These are phyloP conservation scores for Phytophthora pistaciae DNA, from an alignment of 352 stramenopile species.

Conservation along the genomic window DNA sequence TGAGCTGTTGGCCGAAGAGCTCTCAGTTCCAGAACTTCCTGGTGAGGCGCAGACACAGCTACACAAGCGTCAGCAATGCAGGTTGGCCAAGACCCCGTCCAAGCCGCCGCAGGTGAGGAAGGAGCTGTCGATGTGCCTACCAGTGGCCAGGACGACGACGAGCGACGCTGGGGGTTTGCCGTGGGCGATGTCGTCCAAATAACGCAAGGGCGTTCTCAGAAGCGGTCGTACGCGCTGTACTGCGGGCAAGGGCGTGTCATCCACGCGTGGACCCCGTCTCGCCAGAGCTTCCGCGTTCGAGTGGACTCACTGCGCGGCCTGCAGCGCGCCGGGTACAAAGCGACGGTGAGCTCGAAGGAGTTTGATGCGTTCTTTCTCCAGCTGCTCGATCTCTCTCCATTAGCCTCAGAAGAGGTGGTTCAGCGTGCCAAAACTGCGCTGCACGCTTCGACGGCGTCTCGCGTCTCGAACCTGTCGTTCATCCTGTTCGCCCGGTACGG, in stretches of 20 bases:
- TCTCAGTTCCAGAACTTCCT: constrained; percentile 15
- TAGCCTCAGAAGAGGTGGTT: constrained; percentile 23
- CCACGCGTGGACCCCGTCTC: constrained; percentile 47
- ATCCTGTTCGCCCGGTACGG: constrained; percentile 52
- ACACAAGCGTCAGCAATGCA: constrained; percentile 10
- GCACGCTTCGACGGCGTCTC: constrained; percentile 20
- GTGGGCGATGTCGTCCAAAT: constrained; percentile 48
- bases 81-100: neutral
- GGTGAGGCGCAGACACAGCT: neutral
- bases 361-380: constrained; percentile 44
- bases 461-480: constrained; percentile 32
- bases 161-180: constrained; percentile 19
- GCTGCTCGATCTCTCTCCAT: constrained; percentile 28
- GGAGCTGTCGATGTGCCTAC: neutral
- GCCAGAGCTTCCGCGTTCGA: constrained; percentile 46
- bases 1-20: neutral
- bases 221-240: constrained; percentile 43
- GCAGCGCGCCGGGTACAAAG: constrained; percentile 25
- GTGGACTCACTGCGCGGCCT: constrained; percentile 49
- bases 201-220: neutral
- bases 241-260: constrained; percentile 49
- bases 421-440: constrained; percentile 36
- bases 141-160: constrained; percentile 3
- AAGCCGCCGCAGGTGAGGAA: neutral
- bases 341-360: constrained; percentile 10